Evolutionary conservation across 2,329 filamentous ascomycete species (phyloP).

Genomic region (Hymenoscyphus albidus): DNA sequence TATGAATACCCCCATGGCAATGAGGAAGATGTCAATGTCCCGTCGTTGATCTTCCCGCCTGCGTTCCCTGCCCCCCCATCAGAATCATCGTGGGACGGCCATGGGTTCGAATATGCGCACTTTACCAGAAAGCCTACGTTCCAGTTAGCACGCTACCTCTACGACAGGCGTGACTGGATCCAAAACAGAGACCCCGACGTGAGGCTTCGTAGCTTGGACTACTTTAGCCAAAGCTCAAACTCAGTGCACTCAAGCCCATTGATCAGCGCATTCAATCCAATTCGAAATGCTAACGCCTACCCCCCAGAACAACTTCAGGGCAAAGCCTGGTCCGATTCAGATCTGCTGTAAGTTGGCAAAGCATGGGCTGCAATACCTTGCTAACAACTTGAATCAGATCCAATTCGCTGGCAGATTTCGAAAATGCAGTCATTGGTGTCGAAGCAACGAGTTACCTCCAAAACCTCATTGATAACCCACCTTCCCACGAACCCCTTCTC

Average conservation of each 20-base stretch:
- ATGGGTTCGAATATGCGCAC: no score
- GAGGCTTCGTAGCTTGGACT: no score
- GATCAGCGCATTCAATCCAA: background rate
- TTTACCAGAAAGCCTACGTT: background rate
- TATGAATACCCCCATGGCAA: background rate
- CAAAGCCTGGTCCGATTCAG: constrained; percentile 13
- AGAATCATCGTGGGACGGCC: background rate
- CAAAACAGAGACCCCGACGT: no score
- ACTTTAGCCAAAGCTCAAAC: no score
- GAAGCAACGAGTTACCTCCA: constrained; percentile 88
- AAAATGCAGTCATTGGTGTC: constrained; percentile 73
- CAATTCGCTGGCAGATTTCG: constrained; percentile 63
- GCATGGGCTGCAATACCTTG: background rate
- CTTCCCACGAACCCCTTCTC: constrained; percentile 80
- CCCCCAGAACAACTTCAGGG: constrained; percentile 14
- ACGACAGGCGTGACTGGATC: background rate
- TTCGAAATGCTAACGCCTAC: constrained; percentile 5
- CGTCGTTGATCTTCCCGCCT: background rate
- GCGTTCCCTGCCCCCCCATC: background rate
- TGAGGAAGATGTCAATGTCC: background rate
- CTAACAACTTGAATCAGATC: constrained; percentile 15
- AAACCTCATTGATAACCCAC: constrained; percentile 66
- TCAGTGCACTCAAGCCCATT: background rate
- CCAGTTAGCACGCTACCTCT: background rate
- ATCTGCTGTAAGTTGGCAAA: constrained; percentile 15